Base-by-base conservation (phyloP, 129 eudicot species). In the Flaveria robusta region DNA sequence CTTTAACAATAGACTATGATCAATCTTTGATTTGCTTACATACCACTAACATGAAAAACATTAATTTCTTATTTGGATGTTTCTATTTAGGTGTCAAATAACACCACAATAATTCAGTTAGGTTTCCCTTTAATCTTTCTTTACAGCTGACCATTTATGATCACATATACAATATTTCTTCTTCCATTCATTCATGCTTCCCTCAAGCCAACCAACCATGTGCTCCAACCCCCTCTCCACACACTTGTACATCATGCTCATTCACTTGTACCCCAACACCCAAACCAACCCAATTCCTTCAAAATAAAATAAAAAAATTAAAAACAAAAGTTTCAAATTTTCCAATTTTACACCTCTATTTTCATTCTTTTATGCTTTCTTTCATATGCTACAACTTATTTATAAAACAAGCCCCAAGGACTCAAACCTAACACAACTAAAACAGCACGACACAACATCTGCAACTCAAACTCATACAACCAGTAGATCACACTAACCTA, bases 321-420 rank as follows among this genome's bases (percentile, higher is more conserved):
- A 70, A 24, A 64, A 54, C 42, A 68, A 64, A 63, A 52, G 59
- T 24, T 68, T 59, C 78, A 81, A 56, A 85, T 56, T 81, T 41
- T 83, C 82, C 95, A 86, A 19, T 69, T 31, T 70, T 77, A 68
- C 60, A 77, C 70, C 41, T 79, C 67, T 31, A 62, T 64, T 65
- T 72, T 63, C 68, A 56, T 69, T 79, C 54, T 39, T 34, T 70
- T 67, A 80, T 47, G 45, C 71, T 72, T 66, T 86, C 49, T 58
- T 43, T 20, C 42, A 78, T 69, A 45, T 58, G 8, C 87, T 89
- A 86, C 90, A 92, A 68, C 43, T 92, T 87, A 89, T 92, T 89
- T 88, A 86, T 89, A 76, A 13, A 83, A 92, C 97, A 92, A 11
- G 86, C 73, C 83, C 88, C 64, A 68, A 64, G 59, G 67, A 79